Base-by-base conservation (phyloP, 768 basidiomycete genomes). In the Psilocybe tampanensis region DNA sequence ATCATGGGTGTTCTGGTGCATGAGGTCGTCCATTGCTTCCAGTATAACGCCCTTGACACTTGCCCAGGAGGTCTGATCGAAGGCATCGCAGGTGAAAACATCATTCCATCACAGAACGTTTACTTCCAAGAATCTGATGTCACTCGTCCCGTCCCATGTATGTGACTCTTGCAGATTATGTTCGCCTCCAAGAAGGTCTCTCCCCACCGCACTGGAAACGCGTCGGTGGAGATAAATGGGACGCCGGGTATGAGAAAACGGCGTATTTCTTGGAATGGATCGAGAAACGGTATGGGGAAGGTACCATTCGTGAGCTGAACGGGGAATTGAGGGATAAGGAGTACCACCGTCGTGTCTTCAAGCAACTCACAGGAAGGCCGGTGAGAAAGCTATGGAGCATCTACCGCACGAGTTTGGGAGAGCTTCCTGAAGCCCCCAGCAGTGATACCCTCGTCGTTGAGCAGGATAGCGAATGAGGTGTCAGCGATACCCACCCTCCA, bases 1-100 rank as follows among this genome's bases (percentile, higher is more conserved):
- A 86, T 92, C 47, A 60, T 73, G 41, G 91, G 90, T 3, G 89
- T 92, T 2, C 74, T 93, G 2, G 74, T 80, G 33, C 90, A 90
- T 66, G 89, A 93, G 71, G 79, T 88, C 66, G 90, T 90, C 6
- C 91, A 93, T 60, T 92, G 88, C 65, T 92, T 79, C 67, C 91
- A 92, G 65, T 82, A 85, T 70, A 79, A 89, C 62, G 88, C 79
- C 1, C 65, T 73, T 21, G 85, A 76, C 22, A 81, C 79, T 42
- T 86, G 82, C 61, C 88, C 89, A 0, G 80, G 82, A 1, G 91
- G 91, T 1, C 72, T 94, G 45, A 83, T 90, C 59, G 91, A 94
- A 66, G 91, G 91, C 18, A 78, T 94, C 23, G 91, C 90, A 68
- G 90, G 90, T 88, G 56, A 42, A 75, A 15, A 7, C 6, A n/a